phyloP scores from a whole-genome alignment of 1,284 basidiomycete species.

The Neonothopanus nambi region DNA sequence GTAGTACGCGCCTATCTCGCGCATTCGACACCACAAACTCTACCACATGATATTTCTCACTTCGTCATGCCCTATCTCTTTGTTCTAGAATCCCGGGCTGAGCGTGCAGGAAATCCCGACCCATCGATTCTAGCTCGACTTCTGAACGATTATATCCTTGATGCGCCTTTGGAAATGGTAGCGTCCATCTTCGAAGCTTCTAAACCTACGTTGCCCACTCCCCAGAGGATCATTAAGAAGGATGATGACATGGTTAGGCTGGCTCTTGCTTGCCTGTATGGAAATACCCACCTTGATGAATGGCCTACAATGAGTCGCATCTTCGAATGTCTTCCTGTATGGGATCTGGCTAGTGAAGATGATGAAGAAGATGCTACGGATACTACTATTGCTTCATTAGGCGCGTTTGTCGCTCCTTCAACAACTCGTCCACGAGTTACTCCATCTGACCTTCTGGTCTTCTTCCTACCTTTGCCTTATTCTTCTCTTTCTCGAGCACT shows the following conservation, averaged over 20 bases:
- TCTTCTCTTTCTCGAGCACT: conserved; percentile 77
- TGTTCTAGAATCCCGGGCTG: conserved; percentile 83
- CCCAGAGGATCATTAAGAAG: conserved; percentile 74
- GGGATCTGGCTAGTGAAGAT: conserved; percentile 63
- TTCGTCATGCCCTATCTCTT: conserved; percentile 91
- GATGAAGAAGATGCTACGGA: conserved; percentile 74
- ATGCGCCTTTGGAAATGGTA: conserved; percentile 63
- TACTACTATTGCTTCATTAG: conserved; percentile 78
- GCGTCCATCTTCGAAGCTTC: conserved; percentile 85
- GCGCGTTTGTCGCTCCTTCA: conserved; percentile 76
- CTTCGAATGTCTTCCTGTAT: conserved; percentile 93
- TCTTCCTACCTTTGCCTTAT: conserved; percentile 77
- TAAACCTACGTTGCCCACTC: conserved; percentile 76
- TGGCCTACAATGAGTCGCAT: conserved; percentile 87
- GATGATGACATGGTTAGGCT: conserved; percentile 84
- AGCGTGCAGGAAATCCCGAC: conserved; percentile 75
- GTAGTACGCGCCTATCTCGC: conserved; percentile 77
- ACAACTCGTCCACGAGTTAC: conserved; percentile 57
- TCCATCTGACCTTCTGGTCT: conserved; percentile 75
- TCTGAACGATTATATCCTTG: conserved; percentile 77
- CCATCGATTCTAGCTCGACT: conserved; percentile 59
- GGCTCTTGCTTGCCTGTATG: conserved; percentile 89
- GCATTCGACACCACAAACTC: conserved; percentile 61
- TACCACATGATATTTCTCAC: conserved; percentile 71
- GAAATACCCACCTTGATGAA: conserved; percentile 65